Percentiles rank a stretch among this genome's conserved stretches.
phyloP scores from a whole-genome alignment of 345 rosid genomes.

The Brassica nigra region DNA sequence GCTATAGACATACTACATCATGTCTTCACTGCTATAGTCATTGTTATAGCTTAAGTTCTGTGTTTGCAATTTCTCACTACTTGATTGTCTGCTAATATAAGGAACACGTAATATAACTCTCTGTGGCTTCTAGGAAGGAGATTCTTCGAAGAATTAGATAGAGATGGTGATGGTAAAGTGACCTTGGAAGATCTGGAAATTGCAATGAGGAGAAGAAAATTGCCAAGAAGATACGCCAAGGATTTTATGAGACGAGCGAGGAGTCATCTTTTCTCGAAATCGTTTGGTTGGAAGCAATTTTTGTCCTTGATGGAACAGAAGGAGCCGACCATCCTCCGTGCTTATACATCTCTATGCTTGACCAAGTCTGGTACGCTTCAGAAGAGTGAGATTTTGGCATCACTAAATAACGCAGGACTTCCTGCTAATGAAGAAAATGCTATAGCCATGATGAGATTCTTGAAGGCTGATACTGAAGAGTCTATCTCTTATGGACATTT shows the following conservation, averaged over 20 bases:
- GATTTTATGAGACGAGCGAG: slow-evolving; percentile 85
- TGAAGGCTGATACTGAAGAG: slow-evolving; percentile 85
- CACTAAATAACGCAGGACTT: slow-evolving; percentile 84
- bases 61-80: background rate
- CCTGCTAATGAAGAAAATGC: slow-evolving; percentile 99
- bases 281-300: slow-evolving; percentile 98
- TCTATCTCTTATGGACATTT: slow-evolving; percentile 97
- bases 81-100: background rate
- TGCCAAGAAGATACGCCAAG: slow-evolving; percentile 82
- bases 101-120: slow-evolving; percentile 16
- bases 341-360: slow-evolving; percentile 93
- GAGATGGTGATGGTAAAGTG: slow-evolving; percentile 97
- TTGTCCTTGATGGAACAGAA: slow-evolving; percentile 97
- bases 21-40: background rate
- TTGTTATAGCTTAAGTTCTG: background rate
- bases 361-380: slow-evolving; percentile 94
- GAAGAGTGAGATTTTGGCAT: slow-evolving; percentile 94
- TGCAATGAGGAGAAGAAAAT: slow-evolving; percentile 87
- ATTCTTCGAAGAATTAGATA: slow-evolving; percentile 95
- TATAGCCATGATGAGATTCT: slow-evolving; percentile 92
- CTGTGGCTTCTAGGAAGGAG: slow-evolving; percentile 66
- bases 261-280: slow-evolving; percentile 88
- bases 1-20: background rate
- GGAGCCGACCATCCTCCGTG: slow-evolving; percentile 96
- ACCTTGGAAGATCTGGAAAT: slow-evolving; percentile 93